Evolutionary conservation across 495 filamentous ascomycete genomes (phyloP).

Genomic region (Aeminium ludgeri): DNA sequence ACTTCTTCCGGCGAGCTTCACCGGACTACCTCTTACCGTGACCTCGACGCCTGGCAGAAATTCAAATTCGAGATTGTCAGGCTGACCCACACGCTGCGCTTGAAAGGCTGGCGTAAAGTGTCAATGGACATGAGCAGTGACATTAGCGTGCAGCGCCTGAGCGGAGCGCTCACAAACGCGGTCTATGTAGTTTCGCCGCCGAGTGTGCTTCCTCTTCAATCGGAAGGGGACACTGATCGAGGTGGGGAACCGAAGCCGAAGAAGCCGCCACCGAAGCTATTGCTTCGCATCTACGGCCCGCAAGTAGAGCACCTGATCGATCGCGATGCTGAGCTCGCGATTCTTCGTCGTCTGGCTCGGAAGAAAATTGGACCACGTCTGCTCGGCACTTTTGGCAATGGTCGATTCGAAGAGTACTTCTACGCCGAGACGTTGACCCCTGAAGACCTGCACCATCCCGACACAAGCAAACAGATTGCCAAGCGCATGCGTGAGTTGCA

Average conservation of each 20-base stretch:
- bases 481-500: conserved; percentile 96
- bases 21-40: conserved; percentile 33
- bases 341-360: conserved; percentile 67
- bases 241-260: conserved; percentile 27
- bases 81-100: conserved; percentile 67
- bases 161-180: conserved; percentile 87
- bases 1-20: conserved; percentile 22
- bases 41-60: conserved; percentile 51
- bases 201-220: conserved; percentile 28
- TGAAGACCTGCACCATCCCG: conserved; percentile 58
- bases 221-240: conserved; percentile 20
- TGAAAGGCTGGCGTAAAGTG: conserved; percentile 81
- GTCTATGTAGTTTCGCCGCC: conserved; percentile 89
- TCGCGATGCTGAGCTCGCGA: conserved; percentile 71
- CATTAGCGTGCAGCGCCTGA: conserved; percentile 69
- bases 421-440: conserved; percentile 63
- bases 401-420: conserved; percentile 91
- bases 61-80: conserved; percentile 90
- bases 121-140: conserved; percentile 51
- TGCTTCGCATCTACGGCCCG: conserved; percentile 86
- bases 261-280: conserved; percentile 51
- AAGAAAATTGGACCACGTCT: conserved; percentile 88
- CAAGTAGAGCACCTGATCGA: conserved; percentile 95
- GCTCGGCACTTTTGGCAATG: conserved; percentile 87
- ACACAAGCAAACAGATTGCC: conserved; percentile 83